phyloP scores from a whole-genome alignment of 306 rosid species.

The Acacia crassicarpa region DNA sequence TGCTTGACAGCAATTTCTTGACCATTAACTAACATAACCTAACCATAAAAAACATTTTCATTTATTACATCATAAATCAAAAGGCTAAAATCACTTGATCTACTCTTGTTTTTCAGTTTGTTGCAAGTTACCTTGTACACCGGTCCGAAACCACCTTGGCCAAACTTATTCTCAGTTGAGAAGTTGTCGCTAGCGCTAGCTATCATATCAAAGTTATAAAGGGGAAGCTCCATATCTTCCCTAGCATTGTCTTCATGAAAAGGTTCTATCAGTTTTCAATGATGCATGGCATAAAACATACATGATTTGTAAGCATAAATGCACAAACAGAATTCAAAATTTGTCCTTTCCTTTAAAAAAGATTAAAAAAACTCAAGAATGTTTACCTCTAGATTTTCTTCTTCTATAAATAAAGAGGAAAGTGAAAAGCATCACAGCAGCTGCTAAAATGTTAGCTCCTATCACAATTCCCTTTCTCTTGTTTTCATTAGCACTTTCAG shows the following conservation, averaged over 20 bases:
- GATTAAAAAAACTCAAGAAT: not conserved
- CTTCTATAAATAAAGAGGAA: not conserved
- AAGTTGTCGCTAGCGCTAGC: constrained; percentile 49
- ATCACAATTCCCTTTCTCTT: not conserved
- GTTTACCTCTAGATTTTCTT: not conserved
- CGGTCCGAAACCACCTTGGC: constrained; percentile 63
- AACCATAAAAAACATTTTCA: not conserved
- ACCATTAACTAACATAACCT: constrained; percentile 1
- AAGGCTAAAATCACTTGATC: not conserved
- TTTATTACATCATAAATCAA: not conserved
- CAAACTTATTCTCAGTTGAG: constrained; percentile 43
- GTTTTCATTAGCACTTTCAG: not conserved
- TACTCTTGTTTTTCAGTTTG: not conserved
- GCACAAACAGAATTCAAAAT: not conserved
- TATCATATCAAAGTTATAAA: constrained; percentile 36
- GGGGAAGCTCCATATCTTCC: constrained; percentile 52
- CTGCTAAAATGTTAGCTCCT: not conserved
- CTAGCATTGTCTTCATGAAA: not conserved
- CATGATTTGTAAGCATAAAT: not conserved
- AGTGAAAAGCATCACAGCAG: not conserved
- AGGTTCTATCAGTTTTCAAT: not conserved
- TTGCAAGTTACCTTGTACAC: constrained; percentile 44
- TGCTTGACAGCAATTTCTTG: constrained; percentile 26
- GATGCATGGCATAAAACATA: not conserved
- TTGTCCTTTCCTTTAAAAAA: not conserved